Evolutionary conservation across 441 rosid species (phyloP), one percentile per base, ranked within the genome.

Genomic region (Croton setiger): DNA sequence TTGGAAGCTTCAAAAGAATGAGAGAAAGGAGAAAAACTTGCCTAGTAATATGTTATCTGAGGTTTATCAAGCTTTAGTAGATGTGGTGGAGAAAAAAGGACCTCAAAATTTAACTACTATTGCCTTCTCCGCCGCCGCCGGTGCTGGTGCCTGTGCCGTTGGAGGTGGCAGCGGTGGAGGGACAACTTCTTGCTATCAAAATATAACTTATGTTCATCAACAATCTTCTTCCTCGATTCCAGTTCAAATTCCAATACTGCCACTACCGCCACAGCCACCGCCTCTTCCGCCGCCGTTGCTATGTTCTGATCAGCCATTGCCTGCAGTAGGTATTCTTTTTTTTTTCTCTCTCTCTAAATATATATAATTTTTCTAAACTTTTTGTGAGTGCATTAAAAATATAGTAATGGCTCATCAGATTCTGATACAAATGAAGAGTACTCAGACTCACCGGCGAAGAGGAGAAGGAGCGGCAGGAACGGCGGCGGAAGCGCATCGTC

Each of bases 1-100:
- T 57, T 93, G 98, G 98, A 86, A 81, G 74, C 85, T 90, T 80
- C 97, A 88, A 78, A 93, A 86, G 82, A 84, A 72, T 73, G 91
- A 85, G 71, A 83, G 92, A 72, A 93, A 93, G 83, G 91, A 84
- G 41, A 84, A 77, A 66, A 90, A 81, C 80, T 83, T 93, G 78
- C 98, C 97, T 11, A 84, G 88, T 63, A 88, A 88, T 75, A 85
- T 90, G 91, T 61, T 90, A 75, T 77, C 77, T 69, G 86, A 87
- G 54, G 89, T 90, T 47, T 86, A 90, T 60, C 86, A 90, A 63
- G 90, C 85, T 9, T 76, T 93, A 69, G 84, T 81, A 56, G 88
- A 88, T 36, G 96, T 85, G 7, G 92, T 88, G 69, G 93, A 90
- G 84, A 85, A 68, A 61, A 88, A 77, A 76, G 82, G 76, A 27